A percentile compares a stretch with the other conserved stretches of the same genome.
These are phyloP conservation scores for Chloromonas sp. DNA, from an alignment of 163 green algal species.

Conservation along the genomic window DNA sequence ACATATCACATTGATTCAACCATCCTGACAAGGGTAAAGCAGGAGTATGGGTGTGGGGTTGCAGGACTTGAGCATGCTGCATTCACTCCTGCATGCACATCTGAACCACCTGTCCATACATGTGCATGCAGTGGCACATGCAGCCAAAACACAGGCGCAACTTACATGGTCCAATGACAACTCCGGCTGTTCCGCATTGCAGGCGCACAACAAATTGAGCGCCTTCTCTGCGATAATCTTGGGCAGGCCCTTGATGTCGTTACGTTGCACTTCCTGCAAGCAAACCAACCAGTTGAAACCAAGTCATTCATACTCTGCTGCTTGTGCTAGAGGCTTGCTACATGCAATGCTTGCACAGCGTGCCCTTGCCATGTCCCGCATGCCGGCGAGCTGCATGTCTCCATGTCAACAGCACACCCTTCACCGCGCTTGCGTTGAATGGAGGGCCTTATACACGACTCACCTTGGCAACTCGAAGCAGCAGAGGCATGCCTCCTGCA, in stretches of 20 bases:
- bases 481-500: not conserved
- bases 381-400: not conserved
- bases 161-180: not conserved
- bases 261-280: constrained; percentile 6
- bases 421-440: too few species aligned
- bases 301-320: not conserved
- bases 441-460: not conserved
- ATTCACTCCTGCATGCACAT: too few species aligned
- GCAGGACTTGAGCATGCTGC: too few species aligned
- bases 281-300: not conserved
- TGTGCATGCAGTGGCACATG: too few species aligned
- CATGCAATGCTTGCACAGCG: not conserved
- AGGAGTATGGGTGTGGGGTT: too few species aligned
- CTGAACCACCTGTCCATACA: too few species aligned
- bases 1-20: too few species aligned
- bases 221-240: constrained; percentile 11
- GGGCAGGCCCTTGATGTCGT: constrained; percentile 9
- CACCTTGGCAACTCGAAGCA: not conserved
- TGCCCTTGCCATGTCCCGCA: not conserved
- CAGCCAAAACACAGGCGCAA: not conserved
- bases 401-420: not conserved
- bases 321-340: not conserved
- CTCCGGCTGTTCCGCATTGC: constrained; percentile 2
- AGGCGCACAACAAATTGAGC: constrained; percentile 4
- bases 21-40: too few species aligned